A percentile compares a stretch with the other conserved stretches of the same genome.
These are phyloP conservation scores for Scheffersomyces illinoinensis DNA, from an alignment of 1,139 yeast genomes.

Conservation along the genomic window DNA sequence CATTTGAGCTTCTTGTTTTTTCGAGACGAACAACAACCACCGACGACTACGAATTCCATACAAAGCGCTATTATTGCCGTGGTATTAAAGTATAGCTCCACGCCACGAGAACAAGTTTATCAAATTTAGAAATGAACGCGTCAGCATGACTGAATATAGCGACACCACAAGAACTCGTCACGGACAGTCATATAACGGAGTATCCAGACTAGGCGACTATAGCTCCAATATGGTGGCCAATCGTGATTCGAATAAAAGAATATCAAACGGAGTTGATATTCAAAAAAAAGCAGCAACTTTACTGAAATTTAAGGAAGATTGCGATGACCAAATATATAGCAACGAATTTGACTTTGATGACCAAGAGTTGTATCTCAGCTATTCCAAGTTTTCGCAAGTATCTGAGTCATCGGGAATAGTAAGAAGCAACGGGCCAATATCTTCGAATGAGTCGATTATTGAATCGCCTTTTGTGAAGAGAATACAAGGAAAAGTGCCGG, in stretches of 20 bases:
- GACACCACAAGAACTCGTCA: background rate
- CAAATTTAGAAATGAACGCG: background rate
- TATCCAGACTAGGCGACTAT: background rate
- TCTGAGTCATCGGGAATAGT: slow-evolving; percentile 24
- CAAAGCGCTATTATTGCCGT: background rate
- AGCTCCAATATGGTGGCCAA: background rate
- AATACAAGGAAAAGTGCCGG: slow-evolving; percentile 21
- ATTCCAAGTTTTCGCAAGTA: slow-evolving; percentile 37
- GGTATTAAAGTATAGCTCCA: background rate
- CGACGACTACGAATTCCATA: background rate
- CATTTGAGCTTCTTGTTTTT: background rate
- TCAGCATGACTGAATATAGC: background rate
- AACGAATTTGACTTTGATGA: slow-evolving; percentile 24
- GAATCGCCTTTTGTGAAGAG: slow-evolving; percentile 29
- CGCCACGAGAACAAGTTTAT: background rate
- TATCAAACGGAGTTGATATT: background rate
- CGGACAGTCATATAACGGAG: background rate
- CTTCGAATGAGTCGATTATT: slow-evolving; percentile 4
- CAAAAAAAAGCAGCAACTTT: slow-evolving; percentile 5
- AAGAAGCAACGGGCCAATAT: slow-evolving; percentile 6
- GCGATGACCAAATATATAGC: slow-evolving; percentile 11
- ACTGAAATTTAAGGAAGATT: slow-evolving; percentile 13
- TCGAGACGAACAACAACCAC: background rate
- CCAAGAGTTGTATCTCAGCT: slow-evolving; percentile 31
- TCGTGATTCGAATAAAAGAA: background rate